These are phyloP conservation scores for Tubosaeta sp. DNA, from an alignment of 768 basidiomycete species.

Conservation along the genomic window DNA sequence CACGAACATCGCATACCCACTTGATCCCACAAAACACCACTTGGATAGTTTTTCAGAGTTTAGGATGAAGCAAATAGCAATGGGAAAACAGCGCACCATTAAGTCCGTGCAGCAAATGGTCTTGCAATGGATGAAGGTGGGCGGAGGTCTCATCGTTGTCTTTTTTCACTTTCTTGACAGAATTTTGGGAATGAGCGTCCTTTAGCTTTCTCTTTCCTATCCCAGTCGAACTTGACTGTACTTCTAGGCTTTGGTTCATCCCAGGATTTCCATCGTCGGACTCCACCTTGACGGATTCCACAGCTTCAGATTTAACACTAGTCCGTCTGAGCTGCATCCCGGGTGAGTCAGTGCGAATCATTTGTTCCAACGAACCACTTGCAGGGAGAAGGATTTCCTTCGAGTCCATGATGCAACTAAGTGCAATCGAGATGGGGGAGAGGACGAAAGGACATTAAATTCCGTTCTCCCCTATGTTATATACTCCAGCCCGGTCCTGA, in stretches of 20 bases:
- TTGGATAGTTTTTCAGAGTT: slow-evolving; percentile 23
- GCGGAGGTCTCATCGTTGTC: slow-evolving; percentile 42
- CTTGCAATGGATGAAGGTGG: slow-evolving; percentile 48
- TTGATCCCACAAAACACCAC: slow-evolving; percentile 87
- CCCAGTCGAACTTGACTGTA: background rate
- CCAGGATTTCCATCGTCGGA: no score
- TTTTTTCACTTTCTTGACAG: slow-evolving; percentile 33
- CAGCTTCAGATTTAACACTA: no score
- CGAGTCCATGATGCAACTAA: background rate
- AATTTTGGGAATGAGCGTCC: background rate
- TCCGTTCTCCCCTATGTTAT: no score
- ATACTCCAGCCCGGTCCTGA: no score
- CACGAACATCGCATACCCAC: slow-evolving; percentile 34
- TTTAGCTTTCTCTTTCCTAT: background rate
- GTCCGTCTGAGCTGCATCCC: background rate
- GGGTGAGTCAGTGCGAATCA: background rate
- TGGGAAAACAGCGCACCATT: slow-evolving; percentile 44
- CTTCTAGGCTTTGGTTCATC: background rate
- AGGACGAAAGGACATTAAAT: no score
- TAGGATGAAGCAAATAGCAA: background rate
- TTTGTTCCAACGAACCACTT: background rate
- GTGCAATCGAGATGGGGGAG: no score
- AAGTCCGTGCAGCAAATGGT: slow-evolving; percentile 48
- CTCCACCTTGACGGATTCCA: no score
- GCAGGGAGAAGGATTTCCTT: background rate